Conservation (phyloP, 1,139 yeast species). For the Lodderomyces theae region DNA sequence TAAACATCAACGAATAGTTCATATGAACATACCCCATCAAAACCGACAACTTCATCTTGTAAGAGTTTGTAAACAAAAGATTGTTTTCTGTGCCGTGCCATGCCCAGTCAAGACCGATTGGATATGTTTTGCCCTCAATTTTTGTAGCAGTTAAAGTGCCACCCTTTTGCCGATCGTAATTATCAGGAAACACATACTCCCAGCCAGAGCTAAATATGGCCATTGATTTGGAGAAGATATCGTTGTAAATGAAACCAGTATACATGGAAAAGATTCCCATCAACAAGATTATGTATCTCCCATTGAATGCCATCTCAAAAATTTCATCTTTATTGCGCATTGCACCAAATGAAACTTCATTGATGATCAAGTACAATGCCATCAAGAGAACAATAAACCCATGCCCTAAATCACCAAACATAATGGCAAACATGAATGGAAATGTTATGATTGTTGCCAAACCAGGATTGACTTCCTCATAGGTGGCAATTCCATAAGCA, state of each 20-base stretch:
- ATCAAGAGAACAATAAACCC: slow-evolving; percentile 78
- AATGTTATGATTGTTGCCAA: slow-evolving; percentile 91
- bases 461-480: slow-evolving; percentile 95
- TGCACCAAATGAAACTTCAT: slow-evolving; percentile 62
- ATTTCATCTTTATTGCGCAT: slow-evolving; percentile 83
- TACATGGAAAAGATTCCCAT: slow-evolving; percentile 95
- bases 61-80: slow-evolving; percentile 85
- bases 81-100: slow-evolving; percentile 98
- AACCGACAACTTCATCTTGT: slow-evolving; percentile 93
- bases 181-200: slow-evolving; percentile 73
- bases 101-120: slow-evolving; percentile 85
- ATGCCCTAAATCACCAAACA: slow-evolving; percentile 99
- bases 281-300: slow-evolving; percentile 81
- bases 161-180: slow-evolving; percentile 57
- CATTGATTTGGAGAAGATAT: slow-evolving; percentile 87
- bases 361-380: slow-evolving; percentile 64
- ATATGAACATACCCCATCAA: slow-evolving; percentile 93
- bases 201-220: slow-evolving; percentile 84
- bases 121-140: slow-evolving; percentile 58
- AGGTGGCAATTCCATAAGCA: slow-evolving; percentile 91
- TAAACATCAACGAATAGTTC: slow-evolving; percentile 85
- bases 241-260: slow-evolving; percentile 92
- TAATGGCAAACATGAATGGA: slow-evolving; percentile 98
- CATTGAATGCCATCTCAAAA: slow-evolving; percentile 92
- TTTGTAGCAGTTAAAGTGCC: slow-evolving; percentile 57